Evolutionary conservation across 768 basidiomycete species (phyloP).

Genomic region (Royoungia palumana): DNA sequence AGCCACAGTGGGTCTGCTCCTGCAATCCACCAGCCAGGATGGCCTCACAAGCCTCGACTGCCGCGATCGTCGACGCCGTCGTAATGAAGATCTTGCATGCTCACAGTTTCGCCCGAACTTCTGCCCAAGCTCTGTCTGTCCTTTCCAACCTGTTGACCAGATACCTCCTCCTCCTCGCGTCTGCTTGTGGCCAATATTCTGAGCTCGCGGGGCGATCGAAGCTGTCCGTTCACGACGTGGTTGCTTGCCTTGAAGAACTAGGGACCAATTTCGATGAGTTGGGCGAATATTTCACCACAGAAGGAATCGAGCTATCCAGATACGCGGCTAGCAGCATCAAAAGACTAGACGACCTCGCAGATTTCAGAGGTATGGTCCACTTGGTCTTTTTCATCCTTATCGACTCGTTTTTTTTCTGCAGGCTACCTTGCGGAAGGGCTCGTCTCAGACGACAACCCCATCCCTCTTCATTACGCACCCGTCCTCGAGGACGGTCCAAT

Average conservation of each 20-base stretch:
- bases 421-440: conserved; percentile 61
- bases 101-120: conserved; percentile 73
- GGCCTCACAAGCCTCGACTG: conserved; percentile 42
- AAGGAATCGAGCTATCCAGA: conserved; percentile 65
- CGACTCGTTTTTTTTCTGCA: conserved; percentile 34
- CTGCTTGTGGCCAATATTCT: conserved; percentile 69
- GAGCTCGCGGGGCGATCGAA: conserved; percentile 67
- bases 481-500: conserved; percentile 21
- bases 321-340: conserved; percentile 63
- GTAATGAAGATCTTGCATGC: conserved; percentile 72
- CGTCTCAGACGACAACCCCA: conserved; percentile 52
- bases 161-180: conserved; percentile 63
- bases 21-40: conserved; percentile 6
- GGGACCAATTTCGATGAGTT: conserved; percentile 72
- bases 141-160: conserved; percentile 75
- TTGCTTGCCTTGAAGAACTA: conserved; percentile 68
- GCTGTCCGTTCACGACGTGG: conserved; percentile 56
- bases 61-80: conserved; percentile 64
- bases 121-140: conserved; percentile 64
- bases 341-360: conserved; percentile 68
- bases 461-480: conserved; percentile 49
- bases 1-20: too few relatives aligned
- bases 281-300: conserved; percentile 58
- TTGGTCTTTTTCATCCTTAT: conserved; percentile 1
- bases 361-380: conserved; percentile 60